Conservation (phyloP, 129 eudicot species). For the Rutidosis leptorrhynchoides region DNA sequence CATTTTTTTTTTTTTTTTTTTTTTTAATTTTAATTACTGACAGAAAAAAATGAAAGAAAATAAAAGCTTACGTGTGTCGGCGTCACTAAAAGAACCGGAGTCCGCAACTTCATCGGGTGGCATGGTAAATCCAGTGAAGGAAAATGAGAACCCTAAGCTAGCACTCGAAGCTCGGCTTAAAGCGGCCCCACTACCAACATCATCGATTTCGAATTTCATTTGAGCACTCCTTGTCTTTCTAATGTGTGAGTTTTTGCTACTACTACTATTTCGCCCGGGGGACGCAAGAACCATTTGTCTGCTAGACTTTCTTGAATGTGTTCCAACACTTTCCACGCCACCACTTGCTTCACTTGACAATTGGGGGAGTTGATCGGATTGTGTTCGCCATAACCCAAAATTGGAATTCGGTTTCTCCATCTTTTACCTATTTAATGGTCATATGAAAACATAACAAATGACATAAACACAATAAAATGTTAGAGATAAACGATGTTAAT, state of each 20-base stretch:
- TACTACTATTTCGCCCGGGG: slow-evolving; percentile 49
- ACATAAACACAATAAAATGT: slow-evolving; percentile 6
- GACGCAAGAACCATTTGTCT: slow-evolving; percentile 47
- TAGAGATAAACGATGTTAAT: not conserved
- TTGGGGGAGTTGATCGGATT: slow-evolving; percentile 57
- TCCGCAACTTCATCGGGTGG: slow-evolving; percentile 42
- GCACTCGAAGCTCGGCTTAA: slow-evolving; percentile 92
- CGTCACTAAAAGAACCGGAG: slow-evolving; percentile 43
- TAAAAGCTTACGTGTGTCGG: slow-evolving; percentile 39
- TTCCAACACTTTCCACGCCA: slow-evolving; percentile 25
- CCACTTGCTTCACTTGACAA: slow-evolving; percentile 1
- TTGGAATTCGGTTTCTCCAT: slow-evolving; percentile 51
- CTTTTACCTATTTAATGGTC: slow-evolving; percentile 9
- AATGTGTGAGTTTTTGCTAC: slow-evolving; percentile 57
- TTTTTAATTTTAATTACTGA: no score
- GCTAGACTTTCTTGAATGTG: slow-evolving; percentile 67
- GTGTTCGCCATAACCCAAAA: slow-evolving; percentile 53
- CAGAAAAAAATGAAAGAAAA: no score
- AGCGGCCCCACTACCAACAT: slow-evolving; percentile 70
- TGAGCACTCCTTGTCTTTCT: slow-evolving; percentile 79
- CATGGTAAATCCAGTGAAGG: slow-evolving; percentile 42
- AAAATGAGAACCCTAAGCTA: slow-evolving; percentile 57
- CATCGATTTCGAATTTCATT: slow-evolving; percentile 61
- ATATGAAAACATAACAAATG: not conserved
- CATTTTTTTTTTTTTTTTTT: no score